These are phyloP conservation scores for Kwoniella europaea DNA, from an alignment of 768 basidiomycete genomes.

Conservation along the genomic window DNA sequence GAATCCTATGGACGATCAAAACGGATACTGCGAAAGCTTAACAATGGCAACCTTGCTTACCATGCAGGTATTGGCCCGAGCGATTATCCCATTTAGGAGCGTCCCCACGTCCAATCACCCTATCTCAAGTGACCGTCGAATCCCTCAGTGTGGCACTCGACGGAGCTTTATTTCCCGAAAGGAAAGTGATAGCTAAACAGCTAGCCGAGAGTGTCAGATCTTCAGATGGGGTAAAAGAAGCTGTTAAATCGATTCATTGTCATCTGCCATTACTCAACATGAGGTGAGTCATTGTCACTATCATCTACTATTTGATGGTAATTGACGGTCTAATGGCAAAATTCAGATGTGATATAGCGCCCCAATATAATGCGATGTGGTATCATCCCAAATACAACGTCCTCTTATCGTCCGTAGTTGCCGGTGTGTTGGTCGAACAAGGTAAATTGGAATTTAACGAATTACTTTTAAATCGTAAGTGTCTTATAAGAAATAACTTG, in stretches of 20 bases:
- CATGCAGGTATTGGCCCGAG: constrained; percentile 36
- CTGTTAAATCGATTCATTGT: constrained; percentile 64
- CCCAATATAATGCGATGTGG: constrained; percentile 65
- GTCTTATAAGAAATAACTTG: no score
- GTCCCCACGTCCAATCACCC: constrained; percentile 58
- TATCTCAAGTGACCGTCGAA: constrained; percentile 62
- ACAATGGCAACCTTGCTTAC: background rate
- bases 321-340: background rate
- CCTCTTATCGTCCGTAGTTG: constrained; percentile 65
- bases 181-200: constrained; percentile 62
- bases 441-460: constrained; percentile 60
- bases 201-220: constrained; percentile 64
- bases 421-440: constrained; percentile 62
- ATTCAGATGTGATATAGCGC: constrained; percentile 64
- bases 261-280: constrained; percentile 68
- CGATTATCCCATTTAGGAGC: constrained; percentile 24
- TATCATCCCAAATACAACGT: constrained; percentile 63
- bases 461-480: constrained; percentile 63
- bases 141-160: constrained; percentile 64
- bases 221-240: constrained; percentile 55
- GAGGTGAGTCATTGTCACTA: constrained; percentile 56
- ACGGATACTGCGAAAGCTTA: background rate
- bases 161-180: constrained; percentile 61
- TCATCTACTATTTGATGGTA: background rate
- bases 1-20: background rate